Base-by-base conservation (phyloP, 257 asterid genomes). In the Nicotiana noctiflora region DNA sequence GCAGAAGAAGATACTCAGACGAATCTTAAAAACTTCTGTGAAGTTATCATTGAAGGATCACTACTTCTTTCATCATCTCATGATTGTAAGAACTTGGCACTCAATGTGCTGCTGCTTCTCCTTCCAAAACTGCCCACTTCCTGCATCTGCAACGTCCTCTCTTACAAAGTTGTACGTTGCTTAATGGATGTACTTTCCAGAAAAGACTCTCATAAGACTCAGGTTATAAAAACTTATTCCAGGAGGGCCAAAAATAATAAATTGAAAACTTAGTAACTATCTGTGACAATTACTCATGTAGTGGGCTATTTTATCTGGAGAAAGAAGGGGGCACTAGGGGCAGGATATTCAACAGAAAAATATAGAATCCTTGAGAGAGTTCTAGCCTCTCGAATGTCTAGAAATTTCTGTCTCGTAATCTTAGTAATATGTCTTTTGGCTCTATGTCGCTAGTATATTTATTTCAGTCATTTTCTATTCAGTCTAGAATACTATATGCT, bases 171-270 rank as follows among this genome's bases (percentile, higher is more conserved):
- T 83, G 90, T 92, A 80, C 98, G 91, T 84, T 91, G 99, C 84
- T 89, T 96, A 74, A 85, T 90, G 92, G 99, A 96, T 85, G 76
- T 92, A 76, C 97, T 96, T 70, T 89, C 97, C n/a, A 87, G 91
- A 60, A 89, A 90, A 83, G n/a, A n/a, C n/a, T n/a, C n/a, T n/a
- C n/a, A n/a, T n/a, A n/a, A n/a, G n/a, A n/a, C 27, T 25, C 27
- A 25, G 27, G 60, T 55, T 55, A 6, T 15, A 15, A 4, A 15
- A 15, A 55, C 60, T 17, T 17, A 15, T 17, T 55, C 10, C 21
- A 55, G 21, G 60, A 55, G 60, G 60, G 19, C 7, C n/a, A 55
- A 55, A 37, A 37, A 55, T 51, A 51, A 51, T n/a, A 12, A 12
- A 51, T 4, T 51, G 18, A 51, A 12, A 51, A 51, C 6, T 51